Evolutionary conservation across 2,329 filamentous ascomycete species (phyloP).

Genomic region (Fusarium sp.): DNA sequence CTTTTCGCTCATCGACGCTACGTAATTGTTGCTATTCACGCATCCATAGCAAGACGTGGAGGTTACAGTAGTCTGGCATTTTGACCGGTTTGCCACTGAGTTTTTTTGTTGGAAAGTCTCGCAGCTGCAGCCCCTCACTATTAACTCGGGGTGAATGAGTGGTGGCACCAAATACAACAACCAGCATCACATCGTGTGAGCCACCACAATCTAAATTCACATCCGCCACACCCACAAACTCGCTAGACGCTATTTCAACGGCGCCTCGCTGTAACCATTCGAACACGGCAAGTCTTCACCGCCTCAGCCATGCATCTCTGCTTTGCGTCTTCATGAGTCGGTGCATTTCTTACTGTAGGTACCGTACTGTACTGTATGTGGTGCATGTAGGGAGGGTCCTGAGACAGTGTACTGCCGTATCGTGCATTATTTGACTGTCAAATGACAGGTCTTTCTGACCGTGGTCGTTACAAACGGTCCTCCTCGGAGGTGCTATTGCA

Average conservation of each 20-base stretch:
- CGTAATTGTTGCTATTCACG: conserved; percentile 41
- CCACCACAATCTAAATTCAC: conserved; percentile 31
- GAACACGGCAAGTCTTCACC: conserved; percentile 29
- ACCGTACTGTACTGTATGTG: conserved; percentile 15
- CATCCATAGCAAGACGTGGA: conserved; percentile 1
- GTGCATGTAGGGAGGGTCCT: conserved; percentile 15
- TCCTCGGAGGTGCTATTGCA: conserved; percentile 18
- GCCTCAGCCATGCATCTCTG: conserved; percentile 38
- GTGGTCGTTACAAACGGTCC: not conserved
- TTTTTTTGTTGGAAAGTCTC: conserved; percentile 5
- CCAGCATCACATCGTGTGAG: conserved; percentile 35
- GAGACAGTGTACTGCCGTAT: conserved; percentile 31
- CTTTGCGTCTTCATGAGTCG: conserved; percentile 26
- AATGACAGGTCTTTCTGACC: conserved; percentile 17
- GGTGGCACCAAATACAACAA: conserved; percentile 19
- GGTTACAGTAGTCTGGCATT: not conserved
- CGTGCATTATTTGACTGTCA: conserved; percentile 24
- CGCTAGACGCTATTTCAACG: conserved; percentile 13
- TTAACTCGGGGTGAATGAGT: not conserved
- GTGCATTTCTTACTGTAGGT: conserved; percentile 27
- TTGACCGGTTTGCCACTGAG: conserved; percentile 10
- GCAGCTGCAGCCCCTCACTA: conserved; percentile 1
- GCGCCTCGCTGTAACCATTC: conserved; percentile 21
- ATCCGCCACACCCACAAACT: conserved; percentile 24
- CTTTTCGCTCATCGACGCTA: conserved; percentile 36